Conservation (phyloP, 352 stramenopile species). For the Pythium angustatum region DNA sequence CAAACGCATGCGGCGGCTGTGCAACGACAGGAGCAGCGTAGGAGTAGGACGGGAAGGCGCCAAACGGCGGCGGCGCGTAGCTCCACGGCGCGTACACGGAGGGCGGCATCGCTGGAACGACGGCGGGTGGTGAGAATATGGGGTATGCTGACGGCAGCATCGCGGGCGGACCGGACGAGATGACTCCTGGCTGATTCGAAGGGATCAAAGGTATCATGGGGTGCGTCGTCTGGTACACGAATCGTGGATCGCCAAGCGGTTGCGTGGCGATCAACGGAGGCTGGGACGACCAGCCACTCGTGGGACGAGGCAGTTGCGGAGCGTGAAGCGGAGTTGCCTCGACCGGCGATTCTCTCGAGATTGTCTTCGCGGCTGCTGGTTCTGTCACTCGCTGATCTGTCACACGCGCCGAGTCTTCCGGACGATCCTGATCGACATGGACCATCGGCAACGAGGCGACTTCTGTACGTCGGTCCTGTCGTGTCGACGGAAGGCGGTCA, state of each 20-base stretch:
- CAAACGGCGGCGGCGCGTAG: neutral
- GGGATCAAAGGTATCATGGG: neutral
- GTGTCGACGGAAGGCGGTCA: neutral
- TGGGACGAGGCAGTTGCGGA: too few relatives aligned
- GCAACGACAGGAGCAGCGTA: neutral
- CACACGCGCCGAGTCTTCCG: too few relatives aligned
- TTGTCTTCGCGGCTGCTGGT: too few relatives aligned
- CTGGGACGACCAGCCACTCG: neutral
- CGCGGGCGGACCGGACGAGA: neutral
- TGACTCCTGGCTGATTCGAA: neutral
- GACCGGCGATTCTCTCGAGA: too few relatives aligned
- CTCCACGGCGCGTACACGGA: constrained; percentile 1
- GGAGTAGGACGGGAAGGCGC: neutral
- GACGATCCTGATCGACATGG: too few relatives aligned
- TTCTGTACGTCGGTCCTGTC: neutral
- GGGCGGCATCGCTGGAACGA: neutral
- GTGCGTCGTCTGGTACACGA: neutral
- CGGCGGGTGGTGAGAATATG: neutral
- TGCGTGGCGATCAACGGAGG: neutral
- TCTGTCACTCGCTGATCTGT: too few relatives aligned
- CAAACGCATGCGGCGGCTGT: neutral
- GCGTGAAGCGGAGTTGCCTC: too few relatives aligned
- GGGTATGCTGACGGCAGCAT: neutral
- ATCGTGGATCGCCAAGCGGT: neutral
- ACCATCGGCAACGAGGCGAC: too few relatives aligned